Base-by-base conservation (phyloP, 345 rosid genomes). In the Limnanthes douglasii region DNA sequence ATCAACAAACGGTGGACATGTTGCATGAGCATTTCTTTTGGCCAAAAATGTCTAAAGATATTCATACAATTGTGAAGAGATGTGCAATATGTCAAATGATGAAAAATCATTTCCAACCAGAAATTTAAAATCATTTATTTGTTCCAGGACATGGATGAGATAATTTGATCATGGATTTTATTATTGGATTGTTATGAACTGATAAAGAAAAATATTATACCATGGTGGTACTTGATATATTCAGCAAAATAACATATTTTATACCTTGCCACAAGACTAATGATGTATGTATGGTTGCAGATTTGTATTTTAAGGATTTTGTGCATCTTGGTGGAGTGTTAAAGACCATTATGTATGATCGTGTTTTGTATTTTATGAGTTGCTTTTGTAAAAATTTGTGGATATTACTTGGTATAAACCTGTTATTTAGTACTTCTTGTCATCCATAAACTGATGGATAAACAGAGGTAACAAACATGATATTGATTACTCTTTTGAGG, bases 11-110 rank as follows among this genome's bases (percentile, higher is more conserved):
- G 8, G 5, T 30, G 13, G 34, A 30, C 13, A 30, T 30, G 13
- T 8, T 30, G 11, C n/a, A 30, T 30, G 34, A 30, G 34, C 13
- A 30, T 30, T 30, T 30, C 34, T 30, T 30, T 30, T 30, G 13
- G 34, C 34, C n/a, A 8, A 30, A 30, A 16, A 30, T 30, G 34
- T 13, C 1, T 11, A 8, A n/a, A 30, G 34, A 30, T n/a, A 8
- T 2, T 30, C 34, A 30, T 30, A 30, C 34, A 11, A 30, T 30
- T 30, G 34, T 30, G 4, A 16, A 30, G 34, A 30, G 34, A 8
- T 30, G 34, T 30, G 34, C 34, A 30, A 30, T 16, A 11, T 30
- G 34, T 30, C 34, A 30, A n/a, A n/a, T n/a, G 27, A 24, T 24
- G 27, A 24, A 24, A 24, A 24, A 8, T 24, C 27, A 24, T 24